A percentile compares a stretch with the other conserved stretches of the same genome.
phyloP scores from a whole-genome alignment of 805 yeast species.

The Cyberlindnera euphorbiae region DNA sequence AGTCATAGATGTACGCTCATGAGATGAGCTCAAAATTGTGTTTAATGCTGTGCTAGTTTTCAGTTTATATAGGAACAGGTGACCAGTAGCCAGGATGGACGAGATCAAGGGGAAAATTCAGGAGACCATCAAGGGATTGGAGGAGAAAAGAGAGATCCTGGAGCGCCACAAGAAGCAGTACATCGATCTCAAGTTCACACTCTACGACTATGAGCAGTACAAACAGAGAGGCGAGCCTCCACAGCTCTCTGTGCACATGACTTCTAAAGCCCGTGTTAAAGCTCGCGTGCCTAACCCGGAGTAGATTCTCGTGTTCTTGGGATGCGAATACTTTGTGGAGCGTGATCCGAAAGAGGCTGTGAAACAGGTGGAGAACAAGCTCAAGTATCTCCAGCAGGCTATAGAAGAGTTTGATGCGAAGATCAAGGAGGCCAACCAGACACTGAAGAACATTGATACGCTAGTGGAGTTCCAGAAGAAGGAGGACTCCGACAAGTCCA shows the following conservation, averaged over 20 bases:
- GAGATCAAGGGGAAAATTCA: conserved; percentile 14
- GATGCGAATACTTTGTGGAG: conserved; percentile 39
- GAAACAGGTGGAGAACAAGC: conserved; percentile 25
- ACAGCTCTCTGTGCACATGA: conserved; percentile 14
- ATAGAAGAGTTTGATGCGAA: conserved; percentile 35
- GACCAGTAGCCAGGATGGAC: conserved; percentile 13
- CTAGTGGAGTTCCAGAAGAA: conserved; percentile 16
- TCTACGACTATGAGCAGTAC: conserved; percentile 15
- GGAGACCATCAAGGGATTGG: conserved; percentile 8
- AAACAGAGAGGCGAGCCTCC: conserved; percentile 11
- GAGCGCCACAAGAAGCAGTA: conserved; percentile 19
- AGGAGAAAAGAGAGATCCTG: conserved; percentile 8
- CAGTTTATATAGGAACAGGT: too few relatives aligned
- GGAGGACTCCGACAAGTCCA: conserved; percentile 3
- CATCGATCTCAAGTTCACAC: conserved; percentile 18
- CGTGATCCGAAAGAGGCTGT: conserved; percentile 29
- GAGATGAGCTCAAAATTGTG: neutral
- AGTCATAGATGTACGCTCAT: too few relatives aligned
- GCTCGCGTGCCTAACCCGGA: conserved; percentile 20
- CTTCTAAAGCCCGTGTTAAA: conserved; percentile 18
- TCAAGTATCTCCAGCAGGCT: conserved; percentile 32
- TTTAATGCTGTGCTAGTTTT: too few relatives aligned
- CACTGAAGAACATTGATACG: conserved; percentile 28
- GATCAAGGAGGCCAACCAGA: conserved; percentile 35
- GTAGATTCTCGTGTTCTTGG: conserved; percentile 30